Base-by-base conservation (phyloP, 2,329 filamentous ascomycete genomes). In the Arachnomyces sp. region DNA sequence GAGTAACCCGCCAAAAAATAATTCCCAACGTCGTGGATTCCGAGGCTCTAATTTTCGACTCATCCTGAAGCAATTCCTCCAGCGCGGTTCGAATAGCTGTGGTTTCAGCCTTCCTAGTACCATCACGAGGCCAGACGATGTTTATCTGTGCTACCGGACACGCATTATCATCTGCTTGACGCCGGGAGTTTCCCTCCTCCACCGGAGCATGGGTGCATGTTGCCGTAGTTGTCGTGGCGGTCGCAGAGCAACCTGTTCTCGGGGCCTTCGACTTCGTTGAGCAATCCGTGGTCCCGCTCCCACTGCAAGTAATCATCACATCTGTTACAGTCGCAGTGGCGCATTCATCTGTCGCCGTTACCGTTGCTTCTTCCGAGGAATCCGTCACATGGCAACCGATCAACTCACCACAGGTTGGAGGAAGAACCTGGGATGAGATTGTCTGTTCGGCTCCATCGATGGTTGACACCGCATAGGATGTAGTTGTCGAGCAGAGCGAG, bases 341-440 rank as follows among this genome's bases (percentile, higher is more conserved):
- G 28, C 40, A 43, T 7, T 25, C 40, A 9, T 35, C 20, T 34
- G 40, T 43, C 13, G 11, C 36, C 25, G 40, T 43, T 31, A 16
- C 18, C 3, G 30, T 39, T 13, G 36, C 18, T 33, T 4, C 29
- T 18, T 29, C 20, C 20, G 36, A 38, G 4, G 36, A 13, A 43
- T 39, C 40, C 15, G n/a, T 16, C 31, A 43, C 40, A 9, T 34
- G n/a, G 36, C 40, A 43, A 11, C 40, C 40, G 16, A 35, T 35
- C 18, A 43, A 31, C 40, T 43, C 36, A 13, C 14, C 31, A 14
- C 40, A 43, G 17, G 28, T 38, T 20, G 40, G 40, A 2, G 35
- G 31, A 15, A 35, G 36, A 16, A 43, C 40, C 8, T 29, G 25
- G 2, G 40, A 43, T 31, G 35, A 38, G 5, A 43, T 28, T 13